Conservation (phyloP, 306 rosid species). For the Quercus ilex region DNA sequence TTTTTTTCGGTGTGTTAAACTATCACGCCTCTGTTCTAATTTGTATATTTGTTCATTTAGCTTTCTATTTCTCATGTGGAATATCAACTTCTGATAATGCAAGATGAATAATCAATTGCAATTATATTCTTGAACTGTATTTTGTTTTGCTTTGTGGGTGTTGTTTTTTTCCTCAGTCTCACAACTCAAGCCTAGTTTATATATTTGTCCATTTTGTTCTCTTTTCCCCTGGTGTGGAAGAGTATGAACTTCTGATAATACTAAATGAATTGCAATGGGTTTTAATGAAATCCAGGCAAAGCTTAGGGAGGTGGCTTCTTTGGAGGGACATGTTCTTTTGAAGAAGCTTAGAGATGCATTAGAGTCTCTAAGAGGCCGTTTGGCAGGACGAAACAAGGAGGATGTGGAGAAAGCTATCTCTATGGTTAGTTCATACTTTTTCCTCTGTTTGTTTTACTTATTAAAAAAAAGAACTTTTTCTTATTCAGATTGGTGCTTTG, state of each 20-base stretch:
- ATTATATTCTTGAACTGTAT: not conserved
- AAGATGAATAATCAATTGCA: not conserved
- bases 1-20: not conserved
- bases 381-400: conserved; percentile 81
- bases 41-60: not conserved
- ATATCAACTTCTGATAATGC: not conserved
- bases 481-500: not conserved
- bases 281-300: conserved; percentile 61
- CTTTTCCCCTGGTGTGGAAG: not conserved
- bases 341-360: conserved; percentile 96
- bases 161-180: not conserved
- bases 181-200: not conserved
- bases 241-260: conserved; percentile 7
- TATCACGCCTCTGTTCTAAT: not conserved
- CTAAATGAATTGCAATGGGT: not conserved
- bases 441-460: not conserved
- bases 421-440: conserved; percentile 57
- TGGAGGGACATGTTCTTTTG: conserved; percentile 97
- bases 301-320: conserved; percentile 83
- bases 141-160: not conserved
- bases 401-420: conserved; percentile 96
- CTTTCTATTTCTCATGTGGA: not conserved
- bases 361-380: conserved; percentile 69
- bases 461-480: no score
- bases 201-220: not conserved